These are phyloP conservation scores for Gloeostereum incarnatum DNA, from an alignment of 768 basidiomycete species.

Conservation along the genomic window DNA sequence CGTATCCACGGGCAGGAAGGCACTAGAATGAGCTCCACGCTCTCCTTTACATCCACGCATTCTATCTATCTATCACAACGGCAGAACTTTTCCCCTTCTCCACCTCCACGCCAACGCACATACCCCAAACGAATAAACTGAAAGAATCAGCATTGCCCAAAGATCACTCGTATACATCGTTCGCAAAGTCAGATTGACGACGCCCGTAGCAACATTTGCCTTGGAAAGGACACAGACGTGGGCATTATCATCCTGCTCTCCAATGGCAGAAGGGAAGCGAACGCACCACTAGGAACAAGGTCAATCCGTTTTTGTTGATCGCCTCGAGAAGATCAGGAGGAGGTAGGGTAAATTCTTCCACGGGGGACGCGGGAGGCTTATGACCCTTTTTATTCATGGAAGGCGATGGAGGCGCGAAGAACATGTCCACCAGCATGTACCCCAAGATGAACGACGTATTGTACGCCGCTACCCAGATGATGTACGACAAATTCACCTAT, in stretches of 20 bases:
- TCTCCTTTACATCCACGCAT: no score
- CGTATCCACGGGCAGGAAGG: no score
- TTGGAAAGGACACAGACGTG: conserved; percentile 16
- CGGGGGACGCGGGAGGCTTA: background rate
- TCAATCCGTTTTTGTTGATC: conserved; percentile 73
- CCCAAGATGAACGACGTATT: conserved; percentile 79
- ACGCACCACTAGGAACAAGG: conserved; percentile 75
- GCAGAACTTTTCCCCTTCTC: conserved; percentile 12
- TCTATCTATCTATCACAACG: background rate
- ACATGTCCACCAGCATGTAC: conserved; percentile 70
- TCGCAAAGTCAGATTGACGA: conserved; percentile 67
- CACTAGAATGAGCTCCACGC: no score
- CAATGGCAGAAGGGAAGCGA: background rate
- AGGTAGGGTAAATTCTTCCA: conserved; percentile 14
- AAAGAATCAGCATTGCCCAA: conserved; percentile 53
- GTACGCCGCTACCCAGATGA: conserved; percentile 83
- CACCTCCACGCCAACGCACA: conserved; percentile 56
- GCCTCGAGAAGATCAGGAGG: conserved; percentile 65
- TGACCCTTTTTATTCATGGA: conserved; percentile 19
- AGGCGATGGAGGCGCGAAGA: conserved; percentile 45
- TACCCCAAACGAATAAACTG: conserved; percentile 47
- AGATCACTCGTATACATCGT: conserved; percentile 70
- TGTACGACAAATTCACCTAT: conserved; percentile 84
- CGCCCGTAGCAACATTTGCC: conserved; percentile 85
- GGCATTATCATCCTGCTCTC: background rate